These are phyloP conservation scores for Coemansia guatemalensis DNA, from an alignment of 192 early-diverging fungal species.

Conservation along the genomic window DNA sequence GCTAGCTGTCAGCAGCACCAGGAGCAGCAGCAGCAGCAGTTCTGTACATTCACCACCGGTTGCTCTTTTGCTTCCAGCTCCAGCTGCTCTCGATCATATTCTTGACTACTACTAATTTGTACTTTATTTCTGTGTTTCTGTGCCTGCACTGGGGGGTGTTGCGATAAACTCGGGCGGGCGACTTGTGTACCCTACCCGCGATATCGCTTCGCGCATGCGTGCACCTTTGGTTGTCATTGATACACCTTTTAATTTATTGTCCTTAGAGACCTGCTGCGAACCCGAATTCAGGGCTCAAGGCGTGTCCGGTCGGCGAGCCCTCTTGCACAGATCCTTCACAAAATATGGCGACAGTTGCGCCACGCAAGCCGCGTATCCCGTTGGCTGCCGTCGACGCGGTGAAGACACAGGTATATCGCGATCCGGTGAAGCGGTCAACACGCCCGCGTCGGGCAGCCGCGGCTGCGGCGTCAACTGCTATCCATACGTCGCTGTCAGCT, in stretches of 20 bases:
- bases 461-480: conserved; percentile 2
- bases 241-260: not conserved
- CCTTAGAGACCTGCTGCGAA: conserved; percentile 15
- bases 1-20: not conserved
- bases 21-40: not conserved
- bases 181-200: not conserved
- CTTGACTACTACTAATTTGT: not conserved
- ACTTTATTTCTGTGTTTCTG: not conserved
- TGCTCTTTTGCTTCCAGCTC: not conserved
- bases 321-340: not conserved
- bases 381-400: conserved; percentile 26
- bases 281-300: conserved; percentile 9
- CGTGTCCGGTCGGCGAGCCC: conserved; percentile 6
- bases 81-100: not conserved
- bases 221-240: not conserved
- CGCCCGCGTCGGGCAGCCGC: conserved; percentile 17
- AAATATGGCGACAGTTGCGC: conserved; percentile 26
- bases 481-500: conserved; percentile 3
- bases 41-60: not conserved
- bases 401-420: conserved; percentile 37
- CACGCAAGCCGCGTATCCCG: conserved; percentile 40
- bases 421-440: conserved; percentile 15
- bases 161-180: not conserved
- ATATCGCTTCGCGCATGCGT: not conserved
- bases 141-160: not conserved